These are phyloP conservation scores for Chaetomium olivaceum DNA, from an alignment of 2,329 filamentous ascomycete species.

Conservation along the genomic window DNA sequence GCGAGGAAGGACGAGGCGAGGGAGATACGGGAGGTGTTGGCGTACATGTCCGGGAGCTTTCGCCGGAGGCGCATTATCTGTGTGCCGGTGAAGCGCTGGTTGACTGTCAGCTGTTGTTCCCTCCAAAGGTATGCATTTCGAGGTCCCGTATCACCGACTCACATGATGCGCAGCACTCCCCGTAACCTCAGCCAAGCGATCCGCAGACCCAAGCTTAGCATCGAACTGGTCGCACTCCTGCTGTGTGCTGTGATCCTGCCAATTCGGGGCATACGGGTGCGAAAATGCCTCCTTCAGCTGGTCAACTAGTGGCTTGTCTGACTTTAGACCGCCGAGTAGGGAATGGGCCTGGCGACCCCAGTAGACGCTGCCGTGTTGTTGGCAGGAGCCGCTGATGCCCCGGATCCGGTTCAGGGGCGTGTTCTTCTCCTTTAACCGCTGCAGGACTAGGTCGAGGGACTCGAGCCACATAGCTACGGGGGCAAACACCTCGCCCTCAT, in stretches of 20 bases:
- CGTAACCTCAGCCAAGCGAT: conserved; percentile 73
- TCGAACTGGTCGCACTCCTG: conserved; percentile 89
- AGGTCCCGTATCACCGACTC: conserved; percentile 39
- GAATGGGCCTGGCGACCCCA: conserved; percentile 73
- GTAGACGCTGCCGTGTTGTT: conserved; percentile 97
- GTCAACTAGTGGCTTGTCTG: conserved; percentile 63
- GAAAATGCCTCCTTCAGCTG: conserved; percentile 76
- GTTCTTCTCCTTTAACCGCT: conserved; percentile 66
- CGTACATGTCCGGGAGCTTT: conserved; percentile 79
- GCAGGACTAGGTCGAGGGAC: conserved; percentile 81
- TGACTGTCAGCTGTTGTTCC: conserved; percentile 17
- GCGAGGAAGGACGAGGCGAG: conserved; percentile 95
- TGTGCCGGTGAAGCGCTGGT: conserved; percentile 88
- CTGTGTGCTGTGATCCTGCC: conserved; percentile 97
- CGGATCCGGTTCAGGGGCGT: conserved; percentile 73
- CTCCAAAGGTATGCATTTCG: too few species aligned
- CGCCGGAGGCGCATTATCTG: conserved; percentile 88
- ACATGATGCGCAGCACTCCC: conserved; percentile 95
- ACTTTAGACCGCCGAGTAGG: conserved; percentile 62
- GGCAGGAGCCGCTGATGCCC: conserved; percentile 86
- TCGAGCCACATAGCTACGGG: conserved; percentile 95
- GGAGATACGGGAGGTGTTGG: conserved; percentile 78
- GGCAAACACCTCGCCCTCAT: conserved; percentile 85
- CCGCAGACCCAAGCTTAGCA: conserved; percentile 62
- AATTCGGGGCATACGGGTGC: conserved; percentile 88